Conservation (phyloP, 139 green algal genomes). For the Eudorina sp. region DNA sequence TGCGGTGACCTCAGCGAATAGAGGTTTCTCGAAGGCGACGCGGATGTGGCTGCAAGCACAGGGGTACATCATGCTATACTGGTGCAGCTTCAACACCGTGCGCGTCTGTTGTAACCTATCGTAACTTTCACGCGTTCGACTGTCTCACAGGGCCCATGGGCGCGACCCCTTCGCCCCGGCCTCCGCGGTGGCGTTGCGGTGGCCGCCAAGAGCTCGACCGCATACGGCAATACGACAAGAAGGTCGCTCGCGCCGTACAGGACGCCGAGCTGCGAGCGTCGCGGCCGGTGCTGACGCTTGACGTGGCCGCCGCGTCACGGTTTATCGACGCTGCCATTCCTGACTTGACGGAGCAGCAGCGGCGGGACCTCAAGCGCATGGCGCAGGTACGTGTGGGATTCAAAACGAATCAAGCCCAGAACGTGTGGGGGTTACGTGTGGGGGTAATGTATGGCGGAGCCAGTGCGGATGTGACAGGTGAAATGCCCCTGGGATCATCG, state of each 20-base stretch:
- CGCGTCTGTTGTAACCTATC: too few relatives aligned
- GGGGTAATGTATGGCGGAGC: background rate
- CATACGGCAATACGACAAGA: slow-evolving; percentile 67
- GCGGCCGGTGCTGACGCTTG: slow-evolving; percentile 48
- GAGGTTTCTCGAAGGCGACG: too few relatives aligned
- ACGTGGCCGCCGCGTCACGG: slow-evolving; percentile 71
- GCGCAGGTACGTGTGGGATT: background rate
- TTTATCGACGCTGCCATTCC: slow-evolving; percentile 75
- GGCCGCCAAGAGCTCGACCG: slow-evolving; percentile 55
- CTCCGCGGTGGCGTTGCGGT: background rate
- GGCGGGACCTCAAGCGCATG: slow-evolving; percentile 4
- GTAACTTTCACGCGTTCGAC: too few relatives aligned
- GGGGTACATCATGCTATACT: too few relatives aligned
- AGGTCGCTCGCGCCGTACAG: slow-evolving; percentile 49
- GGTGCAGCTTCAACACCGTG: too few relatives aligned
- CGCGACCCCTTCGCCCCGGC: slow-evolving; percentile 23
- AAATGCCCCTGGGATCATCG: background rate
- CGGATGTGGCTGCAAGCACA: too few relatives aligned
- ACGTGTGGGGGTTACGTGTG: background rate
- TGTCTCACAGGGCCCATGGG: slow-evolving; percentile 10
- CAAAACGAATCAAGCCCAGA: too few relatives aligned
- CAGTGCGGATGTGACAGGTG: background rate
- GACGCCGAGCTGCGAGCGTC: slow-evolving; percentile 51
- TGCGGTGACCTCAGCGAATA: too few relatives aligned
- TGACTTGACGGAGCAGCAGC: slow-evolving; percentile 64